Base-by-base conservation (phyloP, 768 basidiomycete genomes). In the Epithele typhae region DNA sequence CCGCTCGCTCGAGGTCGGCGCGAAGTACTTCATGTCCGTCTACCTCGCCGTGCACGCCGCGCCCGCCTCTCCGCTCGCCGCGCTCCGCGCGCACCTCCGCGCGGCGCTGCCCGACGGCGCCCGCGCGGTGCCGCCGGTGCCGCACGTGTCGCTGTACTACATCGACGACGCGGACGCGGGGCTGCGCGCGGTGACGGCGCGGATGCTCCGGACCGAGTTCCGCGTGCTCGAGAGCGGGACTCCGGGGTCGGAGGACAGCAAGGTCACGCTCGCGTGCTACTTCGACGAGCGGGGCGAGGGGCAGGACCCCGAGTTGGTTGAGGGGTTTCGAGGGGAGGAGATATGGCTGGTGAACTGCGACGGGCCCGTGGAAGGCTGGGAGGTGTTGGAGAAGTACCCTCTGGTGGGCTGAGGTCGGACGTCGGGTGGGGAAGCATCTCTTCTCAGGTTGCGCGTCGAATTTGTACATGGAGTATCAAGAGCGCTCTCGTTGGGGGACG, bases 81-180 rank as follows among this genome's bases (percentile, higher is more conserved):
- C 57, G 17, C 62, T 90, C 25, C 83, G 83, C 53, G 61, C 54
- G 24, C 55, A 69, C 24, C 66, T 88, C 23, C 70, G 76, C 45
- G 55, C 57, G 5, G 54, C 58, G 19, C 54, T 74, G n/a, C 58
- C 57, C 5, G 47, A 73, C 19, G 60, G 61, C 4, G 65, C 72
- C 19, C 59, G 61, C 4, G 65, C 73, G 19, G 79, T 84, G 1
- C 83, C 84, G 0, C 63, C 68, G 27, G 84, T 78, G 51, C 83
- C 87, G 6, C 88, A 91, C 61, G 51, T 88, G 52, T 90, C 88
- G 27, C 55, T 91, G 48, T 82, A 77, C 57, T 91, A 91, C 59
- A 80, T 89, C 49, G 70, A 69, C 22, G 79, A 89, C 48, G 70
- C 72, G n/a, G 86, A 89, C 51, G 73, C 73, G 3, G 69, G 66